A percentile compares a stretch with the other conserved stretches of the same genome.
These are phyloP conservation scores for Barbarea vulgaris DNA, from an alignment of 345 rosid genomes.

Conservation along the genomic window DNA sequence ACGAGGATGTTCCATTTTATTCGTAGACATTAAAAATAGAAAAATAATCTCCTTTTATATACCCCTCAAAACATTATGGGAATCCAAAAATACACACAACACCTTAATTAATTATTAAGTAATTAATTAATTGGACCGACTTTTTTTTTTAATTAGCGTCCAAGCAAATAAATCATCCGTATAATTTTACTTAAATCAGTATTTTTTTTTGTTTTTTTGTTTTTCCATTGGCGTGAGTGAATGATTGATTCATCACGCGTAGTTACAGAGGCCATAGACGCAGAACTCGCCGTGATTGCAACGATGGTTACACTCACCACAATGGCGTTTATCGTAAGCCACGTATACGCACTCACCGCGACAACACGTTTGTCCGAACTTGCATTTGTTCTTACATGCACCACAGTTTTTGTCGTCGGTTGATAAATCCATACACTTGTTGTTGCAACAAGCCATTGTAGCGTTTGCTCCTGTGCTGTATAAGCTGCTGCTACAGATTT, in stretches of 20 bases:
- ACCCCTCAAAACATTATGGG: slow-evolving; percentile 46
- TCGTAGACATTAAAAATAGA: slow-evolving; percentile 18
- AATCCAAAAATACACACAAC: slow-evolving; percentile 44
- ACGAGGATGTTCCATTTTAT: slow-evolving; percentile 37
- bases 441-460: slow-evolving; percentile 65
- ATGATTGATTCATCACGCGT: slow-evolving; percentile 49
- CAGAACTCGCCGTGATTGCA: slow-evolving; percentile 52
- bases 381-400: slow-evolving; percentile 68
- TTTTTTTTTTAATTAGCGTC: slow-evolving; percentile 21
- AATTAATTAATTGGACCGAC: slow-evolving; percentile 30
- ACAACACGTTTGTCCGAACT: slow-evolving; percentile 64
- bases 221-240: slow-evolving; percentile 4
- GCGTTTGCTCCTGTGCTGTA: slow-evolving; percentile 41
- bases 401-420: slow-evolving; percentile 69
- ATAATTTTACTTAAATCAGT: slow-evolving; percentile 1
- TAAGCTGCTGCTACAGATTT: slow-evolving; percentile 39
- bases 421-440: slow-evolving; percentile 67
- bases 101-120: slow-evolving; percentile 31
- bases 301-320: slow-evolving; percentile 66
- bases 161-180: slow-evolving; percentile 40
- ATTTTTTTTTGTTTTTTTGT: neutral
- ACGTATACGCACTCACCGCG: slow-evolving; percentile 64
- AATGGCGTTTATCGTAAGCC: slow-evolving; percentile 68
- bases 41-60: slow-evolving; percentile 35
- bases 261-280: slow-evolving; percentile 76